Conservation (phyloP, 257 asterid species). For the Solanum raphanifolium region DNA sequence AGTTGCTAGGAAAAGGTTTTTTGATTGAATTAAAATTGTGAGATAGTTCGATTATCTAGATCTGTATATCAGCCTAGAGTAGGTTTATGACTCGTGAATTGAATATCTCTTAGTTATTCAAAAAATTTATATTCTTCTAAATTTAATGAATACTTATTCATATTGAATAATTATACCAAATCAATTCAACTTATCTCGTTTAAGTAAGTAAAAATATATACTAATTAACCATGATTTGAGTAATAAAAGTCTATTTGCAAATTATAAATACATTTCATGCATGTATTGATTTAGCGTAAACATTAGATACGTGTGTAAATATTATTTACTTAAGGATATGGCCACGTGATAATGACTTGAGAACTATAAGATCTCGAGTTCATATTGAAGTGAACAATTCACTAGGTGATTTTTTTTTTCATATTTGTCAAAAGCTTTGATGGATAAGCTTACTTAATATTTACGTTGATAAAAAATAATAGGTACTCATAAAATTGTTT, state of each 20-base stretch:
- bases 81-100: not conserved
- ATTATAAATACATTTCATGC: not conserved
- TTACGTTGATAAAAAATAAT: not conserved
- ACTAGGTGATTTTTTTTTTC: not conserved
- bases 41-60: fast-evolving
- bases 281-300: not conserved
- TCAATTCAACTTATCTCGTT: not conserved
- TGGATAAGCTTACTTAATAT: not conserved
- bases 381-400: not conserved
- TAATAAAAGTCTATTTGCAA: not conserved
- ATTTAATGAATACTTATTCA: not conserved
- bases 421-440: not conserved
- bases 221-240: not conserved
- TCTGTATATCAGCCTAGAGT: too few species aligned
- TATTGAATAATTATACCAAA: not conserved
- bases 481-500: too few species aligned
- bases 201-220: not conserved
- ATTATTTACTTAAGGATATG: not conserved
- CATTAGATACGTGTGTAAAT: not conserved
- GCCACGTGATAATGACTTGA: not conserved
- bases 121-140: too few species aligned
- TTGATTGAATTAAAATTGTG: not conserved
- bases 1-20: not conserved
- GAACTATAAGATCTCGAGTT: not conserved
- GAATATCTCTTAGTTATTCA: too few species aligned